Evolutionary conservation across 495 filamentous ascomycete genomes (phyloP).

Genomic region (Staphylotrichum tortipilum): DNA sequence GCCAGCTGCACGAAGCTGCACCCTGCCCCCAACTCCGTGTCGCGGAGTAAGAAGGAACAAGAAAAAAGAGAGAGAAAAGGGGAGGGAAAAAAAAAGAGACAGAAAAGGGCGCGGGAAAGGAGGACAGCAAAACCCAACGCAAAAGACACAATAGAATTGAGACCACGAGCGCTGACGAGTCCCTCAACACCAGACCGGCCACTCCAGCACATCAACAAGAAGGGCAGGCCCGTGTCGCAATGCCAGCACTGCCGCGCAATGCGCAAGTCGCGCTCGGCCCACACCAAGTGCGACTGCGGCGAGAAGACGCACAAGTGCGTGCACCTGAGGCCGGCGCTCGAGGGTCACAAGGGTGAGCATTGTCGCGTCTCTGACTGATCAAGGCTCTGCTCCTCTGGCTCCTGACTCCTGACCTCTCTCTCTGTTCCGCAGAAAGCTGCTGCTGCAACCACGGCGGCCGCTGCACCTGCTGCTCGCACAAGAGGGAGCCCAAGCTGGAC

Average conservation of each 20-base stretch:
- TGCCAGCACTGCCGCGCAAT: slow-evolving; percentile 93
- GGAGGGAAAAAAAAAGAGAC: too few relatives aligned
- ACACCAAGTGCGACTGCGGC: slow-evolving; percentile 95
- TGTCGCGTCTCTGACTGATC: slow-evolving; percentile 27
- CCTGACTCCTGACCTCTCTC: slow-evolving; percentile 39
- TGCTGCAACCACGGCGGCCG: slow-evolving; percentile 86
- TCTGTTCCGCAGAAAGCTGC: slow-evolving; percentile 69
- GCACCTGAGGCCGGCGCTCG: slow-evolving; percentile 45
- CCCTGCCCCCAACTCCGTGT: slow-evolving; percentile 6
- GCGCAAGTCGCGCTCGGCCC: slow-evolving; percentile 93
- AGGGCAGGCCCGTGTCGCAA: slow-evolving; percentile 96
- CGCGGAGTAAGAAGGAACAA: slow-evolving; percentile 8
- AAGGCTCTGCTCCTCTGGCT: slow-evolving; percentile 38
- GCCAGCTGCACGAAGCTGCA: too few relatives aligned
- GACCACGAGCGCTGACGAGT: too few relatives aligned
- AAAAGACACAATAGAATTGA: too few relatives aligned
- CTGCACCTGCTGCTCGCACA: slow-evolving; percentile 88
- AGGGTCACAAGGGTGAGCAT: slow-evolving; percentile 49
- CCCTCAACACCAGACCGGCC: slow-evolving; percentile 61
- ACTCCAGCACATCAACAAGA: slow-evolving; percentile 94
- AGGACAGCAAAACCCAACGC: too few relatives aligned
- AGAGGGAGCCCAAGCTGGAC: slow-evolving; percentile 75
- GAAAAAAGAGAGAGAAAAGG: not conserved
- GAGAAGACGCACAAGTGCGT: slow-evolving; percentile 75
- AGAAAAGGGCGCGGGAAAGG: too few relatives aligned